phyloP scores from a whole-genome alignment of 148 eudicot genomes.

The Fallopia convolvulus region DNA sequence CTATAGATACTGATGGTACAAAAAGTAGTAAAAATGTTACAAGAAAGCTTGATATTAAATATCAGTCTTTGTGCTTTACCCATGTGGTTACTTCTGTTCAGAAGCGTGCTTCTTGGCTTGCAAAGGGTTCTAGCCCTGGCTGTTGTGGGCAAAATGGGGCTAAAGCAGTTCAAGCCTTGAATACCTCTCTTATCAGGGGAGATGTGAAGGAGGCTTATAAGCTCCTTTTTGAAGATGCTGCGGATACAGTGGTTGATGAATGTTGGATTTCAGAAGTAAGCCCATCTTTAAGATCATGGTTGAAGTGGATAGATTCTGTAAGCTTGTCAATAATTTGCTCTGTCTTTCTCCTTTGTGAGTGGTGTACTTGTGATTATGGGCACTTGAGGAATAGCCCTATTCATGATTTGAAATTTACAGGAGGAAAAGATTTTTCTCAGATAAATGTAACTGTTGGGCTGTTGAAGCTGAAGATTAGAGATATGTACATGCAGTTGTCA shows the following conservation, averaged over 20 bases:
- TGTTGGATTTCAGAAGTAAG: slow-evolving; percentile 74
- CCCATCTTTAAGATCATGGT: slow-evolving; percentile 56
- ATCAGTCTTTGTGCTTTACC: slow-evolving; percentile 51
- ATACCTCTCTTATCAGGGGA: slow-evolving; percentile 63
- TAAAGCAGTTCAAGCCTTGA: slow-evolving; percentile 66
- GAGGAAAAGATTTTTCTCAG: slow-evolving; percentile 79
- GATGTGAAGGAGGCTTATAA: slow-evolving; percentile 57
- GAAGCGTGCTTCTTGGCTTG: slow-evolving; percentile 51
- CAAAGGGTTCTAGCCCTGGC: slow-evolving; percentile 66
- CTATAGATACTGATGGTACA: slow-evolving; percentile 29
- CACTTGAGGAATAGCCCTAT: slow-evolving; percentile 52
- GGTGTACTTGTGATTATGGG: slow-evolving; percentile 91
- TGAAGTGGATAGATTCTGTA: slow-evolving; percentile 59
- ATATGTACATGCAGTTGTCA: slow-evolving; percentile 29
- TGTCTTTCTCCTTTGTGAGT: slow-evolving; percentile 82
- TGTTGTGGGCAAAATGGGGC: slow-evolving; percentile 70
- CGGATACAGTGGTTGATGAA: slow-evolving; percentile 54
- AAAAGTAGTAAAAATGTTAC: slow-evolving; percentile 28
- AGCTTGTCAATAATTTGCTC: slow-evolving; percentile 55
- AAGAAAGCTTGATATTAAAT: slow-evolving; percentile 34
- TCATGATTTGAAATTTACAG: slow-evolving; percentile 63
- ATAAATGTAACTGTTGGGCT: slow-evolving; percentile 62
- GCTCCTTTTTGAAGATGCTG: slow-evolving; percentile 50
- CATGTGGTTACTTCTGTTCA: slow-evolving; percentile 62
- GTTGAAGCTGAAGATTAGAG: slow-evolving; percentile 55